Evolutionary conservation across 495 filamentous ascomycete species (phyloP).

Genomic region (Penicillium flavigenum): DNA sequence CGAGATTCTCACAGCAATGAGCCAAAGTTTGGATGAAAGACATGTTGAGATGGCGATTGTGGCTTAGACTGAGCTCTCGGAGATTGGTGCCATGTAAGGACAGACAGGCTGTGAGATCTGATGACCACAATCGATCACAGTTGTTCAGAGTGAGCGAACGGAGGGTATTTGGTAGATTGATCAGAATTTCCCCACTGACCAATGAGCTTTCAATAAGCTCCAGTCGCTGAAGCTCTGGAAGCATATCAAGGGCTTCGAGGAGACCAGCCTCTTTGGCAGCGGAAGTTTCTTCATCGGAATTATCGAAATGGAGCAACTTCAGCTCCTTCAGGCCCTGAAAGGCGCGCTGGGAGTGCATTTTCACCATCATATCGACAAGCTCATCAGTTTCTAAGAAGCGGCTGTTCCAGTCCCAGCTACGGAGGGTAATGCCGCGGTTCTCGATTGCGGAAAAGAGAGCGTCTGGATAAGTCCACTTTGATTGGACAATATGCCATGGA

Average conservation of each 20-base stretch:
- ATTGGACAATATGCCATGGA: constrained; percentile 24
- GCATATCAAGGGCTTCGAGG: constrained; percentile 53
- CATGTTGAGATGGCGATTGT: constrained; percentile 75
- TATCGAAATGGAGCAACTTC: constrained; percentile 61
- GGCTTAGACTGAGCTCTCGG: constrained; percentile 62
- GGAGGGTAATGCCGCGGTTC: constrained; percentile 48
- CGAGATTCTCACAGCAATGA: constrained; percentile 62
- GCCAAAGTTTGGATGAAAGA: constrained; percentile 64
- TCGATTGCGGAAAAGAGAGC: constrained; percentile 57
- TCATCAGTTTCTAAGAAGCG: constrained; percentile 55
- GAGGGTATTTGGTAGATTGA: constrained; percentile 61
- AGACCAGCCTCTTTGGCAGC: constrained; percentile 48
- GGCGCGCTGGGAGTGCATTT: constrained; percentile 53
- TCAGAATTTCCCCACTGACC: constrained; percentile 59
- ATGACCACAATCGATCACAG: constrained; percentile 65
- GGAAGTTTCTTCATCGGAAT: constrained; percentile 14
- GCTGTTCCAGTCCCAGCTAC: constrained; percentile 76
- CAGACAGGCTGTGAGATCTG: constrained; percentile 60
- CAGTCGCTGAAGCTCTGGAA: constrained; percentile 62
- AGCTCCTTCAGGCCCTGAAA: constrained; percentile 62
- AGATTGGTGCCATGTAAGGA: constrained; percentile 60
- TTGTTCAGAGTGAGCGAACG: constrained; percentile 68
- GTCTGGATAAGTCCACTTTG: constrained; percentile 64
- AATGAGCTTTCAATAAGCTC: constrained; percentile 66
- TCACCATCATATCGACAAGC: constrained; percentile 50